Base-by-base conservation (phyloP, 192 early-diverging fungal genomes). In the Umbelopsis isabellina region DNA sequence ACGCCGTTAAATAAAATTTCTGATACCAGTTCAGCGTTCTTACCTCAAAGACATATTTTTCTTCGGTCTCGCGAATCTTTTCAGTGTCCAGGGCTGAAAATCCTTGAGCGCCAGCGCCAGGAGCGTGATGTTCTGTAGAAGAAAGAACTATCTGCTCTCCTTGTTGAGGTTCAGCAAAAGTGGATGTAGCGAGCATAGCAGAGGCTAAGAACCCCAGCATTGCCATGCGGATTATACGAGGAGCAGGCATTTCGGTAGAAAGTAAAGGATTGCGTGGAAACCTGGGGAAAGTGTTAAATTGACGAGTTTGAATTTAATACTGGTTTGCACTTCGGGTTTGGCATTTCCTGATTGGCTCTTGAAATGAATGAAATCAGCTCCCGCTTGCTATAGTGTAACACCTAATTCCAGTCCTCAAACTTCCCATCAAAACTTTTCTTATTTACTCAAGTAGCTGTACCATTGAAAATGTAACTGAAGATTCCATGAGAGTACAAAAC, bases 31-130 rank as follows among this genome's bases (percentile, higher is more conserved):
- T 53, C 11, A 1, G 23, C 22, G 2, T 22, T 6, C 23, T 35
- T 61, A 61, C 55, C 55, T 61, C 55, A 33, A 61, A 61, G 16
- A 61, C 55, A 35, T 61, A 61, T 61, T 61, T 61, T 35, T 61
- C 55, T 35, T 61, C 23, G 33, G 55, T 61, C 13, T 27, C 55
- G 25, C 33, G 25, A n/a, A 61, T 61, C 55, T 61, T 61, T 30
- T 61, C 55, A 61, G 55, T 7, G 25, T 61, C 55, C 27, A 61
- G 9, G 13, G 55, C 30, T 11, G 55, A 61, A 13, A 61, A 61
- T 25, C 55, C 55, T 61, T 61, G 55, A 61, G 55, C 55, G 18
- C 11, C 55, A 61, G 55, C 55, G 18, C 55, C 55, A 35, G 55
- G 55, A 18, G 55, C 55, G 55, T 61, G 55, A 35, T 33, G 25